Base-by-base conservation (phyloP, 2,329 filamentous ascomycete genomes). In the Aspergillus niger region DNA sequence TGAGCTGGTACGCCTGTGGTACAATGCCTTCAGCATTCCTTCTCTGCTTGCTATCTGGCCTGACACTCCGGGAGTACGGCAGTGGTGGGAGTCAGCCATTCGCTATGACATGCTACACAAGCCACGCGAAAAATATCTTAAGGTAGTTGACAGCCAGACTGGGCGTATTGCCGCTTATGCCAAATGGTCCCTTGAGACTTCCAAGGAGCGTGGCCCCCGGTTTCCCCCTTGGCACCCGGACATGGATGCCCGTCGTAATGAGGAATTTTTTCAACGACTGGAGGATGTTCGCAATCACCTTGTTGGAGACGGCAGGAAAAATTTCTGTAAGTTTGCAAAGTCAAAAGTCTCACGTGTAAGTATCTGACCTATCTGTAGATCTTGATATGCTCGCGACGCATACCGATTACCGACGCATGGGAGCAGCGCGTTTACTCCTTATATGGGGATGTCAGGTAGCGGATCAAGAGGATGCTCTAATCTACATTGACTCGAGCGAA, bases 111-210 rank as follows among this genome's bases (percentile, higher is more conserved):
- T 73, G 36, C 62, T 54, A 3, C 53, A 67, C 15, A 71, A 68
- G 30, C 70, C 69, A 1, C 62, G 60, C 32, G 64, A 67, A 32
- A 63, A 60, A 8, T 73, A 71, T 30, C 17, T 74, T 30, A 72
- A 72, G 44, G 61, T 73, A 2, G 50, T 72, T 38, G 72, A 74
- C 38, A 36, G 41, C 4, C 47, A 61, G 0, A 64, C 65, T 5
- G 63, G 50, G 20, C 65, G 65, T 24, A 59, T 74, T 17, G 59
- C 65, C 26, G 69, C 72, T 8, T 74, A 67, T 43, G 72, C 64
- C 17, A 73, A 73, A 61, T 74, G 72, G 72, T 70, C 72, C 50
- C 28, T 69, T n/a, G 54, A 66, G 17, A 67, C 62, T 57, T 51
- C 63, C 15, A 44, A 70, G 7, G 63, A 70, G 36, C 66, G 72